Evolutionary conservation across 768 basidiomycete genomes (phyloP).

Genomic region (Phlebiopsis flavidoalba): DNA sequence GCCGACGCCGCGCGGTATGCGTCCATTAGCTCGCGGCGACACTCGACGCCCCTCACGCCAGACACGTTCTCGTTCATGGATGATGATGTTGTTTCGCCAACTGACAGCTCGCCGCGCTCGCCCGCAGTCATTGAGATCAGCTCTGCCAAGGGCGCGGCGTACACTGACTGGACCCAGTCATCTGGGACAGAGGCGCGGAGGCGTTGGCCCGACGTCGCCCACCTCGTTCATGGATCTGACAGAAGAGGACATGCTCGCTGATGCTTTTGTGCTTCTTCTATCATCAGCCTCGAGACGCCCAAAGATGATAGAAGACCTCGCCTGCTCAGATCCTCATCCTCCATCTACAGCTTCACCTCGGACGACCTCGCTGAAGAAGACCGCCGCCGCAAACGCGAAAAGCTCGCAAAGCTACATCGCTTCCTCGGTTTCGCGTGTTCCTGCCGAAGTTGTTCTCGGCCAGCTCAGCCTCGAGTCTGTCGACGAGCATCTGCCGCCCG

Average conservation of each 20-base stretch:
- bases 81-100: constrained; percentile 2
- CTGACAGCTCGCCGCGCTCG: constrained; percentile 1
- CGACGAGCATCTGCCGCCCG: constrained; percentile 27
- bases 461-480: constrained; percentile 22
- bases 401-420: constrained; percentile 76
- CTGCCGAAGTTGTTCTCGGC: constrained; percentile 61
- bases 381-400: constrained; percentile 65
- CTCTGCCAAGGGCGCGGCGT: constrained; percentile 14
- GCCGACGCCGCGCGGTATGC: constrained; percentile 21
- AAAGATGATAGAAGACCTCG: constrained; percentile 31
- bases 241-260: constrained; percentile 47
- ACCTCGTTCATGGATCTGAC: constrained; percentile 65
- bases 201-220: constrained; percentile 25
- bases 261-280: constrained; percentile 27
- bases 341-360: constrained; percentile 20
- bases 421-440: constrained; percentile 82
- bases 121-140: constrained; percentile 18
- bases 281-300: constrained; percentile 26
- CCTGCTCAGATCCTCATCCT: constrained; percentile 41
- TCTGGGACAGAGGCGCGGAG: constrained; percentile 1
- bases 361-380: constrained; percentile 58
- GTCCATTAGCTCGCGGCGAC: constrained; percentile 36
- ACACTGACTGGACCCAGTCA: constrained; percentile 14
- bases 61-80: constrained; percentile 32
- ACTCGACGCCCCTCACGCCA: constrained; percentile 51